Evolutionary conservation across 371 early-diverging fungal genomes (phyloP), one percentile per base, ranked within the genome.

Genomic region (Catenaria anguillulae): DNA sequence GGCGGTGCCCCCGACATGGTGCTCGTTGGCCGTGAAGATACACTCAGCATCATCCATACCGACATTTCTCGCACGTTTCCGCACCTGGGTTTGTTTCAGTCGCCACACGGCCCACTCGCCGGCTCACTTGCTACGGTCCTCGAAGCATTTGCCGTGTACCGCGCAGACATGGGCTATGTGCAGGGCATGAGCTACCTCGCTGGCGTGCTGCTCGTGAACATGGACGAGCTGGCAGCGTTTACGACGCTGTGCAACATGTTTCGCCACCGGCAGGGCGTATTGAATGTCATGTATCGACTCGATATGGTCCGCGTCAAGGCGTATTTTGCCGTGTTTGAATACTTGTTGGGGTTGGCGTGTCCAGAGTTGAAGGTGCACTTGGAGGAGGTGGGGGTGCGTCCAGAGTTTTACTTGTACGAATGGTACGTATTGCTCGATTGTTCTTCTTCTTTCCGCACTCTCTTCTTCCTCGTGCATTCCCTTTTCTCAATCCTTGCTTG

Each of bases 41-140:
- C 52, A 31, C 52, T 50, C 29, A 31, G 15, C 2, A 12, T 50
- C 29, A 50, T 50, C 19, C 21, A 13, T 13, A 19, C 6, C 26
- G 58, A 58, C 31, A 58, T 58, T 35, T 33, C 58, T 13, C 33
- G 58, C 24, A 58, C 58, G 58, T 58, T 58, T 36, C 58, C 58
- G 36, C 13, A 8, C 35, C 33, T 58, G 21, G 58, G 36, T 5
- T 13, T 58, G 13, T 58, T 58, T 31, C 58, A 58, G 58, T 19
- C 26, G 29, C 17, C 40, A 5, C 8, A 29, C 31, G 52, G 58
- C 23, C 58, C 58, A 26, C 42, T 40, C 2, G n/a, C 36, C 33
- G 58, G 15, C 15, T 24, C 36, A 1, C 31, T 58, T 24, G 26
- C 36, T 13, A 13, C 33, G 2, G 58, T 58, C 29, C 58, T 58